Percentiles rank a stretch among this genome's conserved stretches.
Evolutionary conservation across 2,329 filamentous ascomycete genomes (phyloP).

Genomic region (Diaporthe humulicola): DNA sequence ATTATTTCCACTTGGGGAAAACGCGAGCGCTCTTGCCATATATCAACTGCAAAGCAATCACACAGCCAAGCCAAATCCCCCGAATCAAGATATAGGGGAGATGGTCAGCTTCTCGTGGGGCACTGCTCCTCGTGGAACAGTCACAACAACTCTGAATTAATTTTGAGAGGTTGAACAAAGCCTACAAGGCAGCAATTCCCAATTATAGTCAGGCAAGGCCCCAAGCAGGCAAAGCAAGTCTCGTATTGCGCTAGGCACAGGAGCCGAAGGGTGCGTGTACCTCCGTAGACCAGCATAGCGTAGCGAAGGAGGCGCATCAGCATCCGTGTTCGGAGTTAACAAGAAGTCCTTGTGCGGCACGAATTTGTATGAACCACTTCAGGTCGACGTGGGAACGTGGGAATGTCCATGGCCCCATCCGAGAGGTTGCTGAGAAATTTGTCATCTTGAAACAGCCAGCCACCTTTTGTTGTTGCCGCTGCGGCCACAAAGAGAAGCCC

Average conservation of each 20-base stretch:
- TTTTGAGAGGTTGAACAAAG: background rate
- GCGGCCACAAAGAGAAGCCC: constrained; percentile 3
- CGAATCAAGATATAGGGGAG: background rate
- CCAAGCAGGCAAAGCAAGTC: background rate
- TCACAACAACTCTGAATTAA: background rate
- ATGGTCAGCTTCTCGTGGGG: background rate
- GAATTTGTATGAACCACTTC: background rate
- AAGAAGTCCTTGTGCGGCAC: background rate
- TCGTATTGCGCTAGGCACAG: background rate
- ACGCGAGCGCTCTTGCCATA: background rate
- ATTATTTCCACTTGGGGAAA: constrained; percentile 21
- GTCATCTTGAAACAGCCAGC: constrained; percentile 29
- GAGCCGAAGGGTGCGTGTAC: background rate
- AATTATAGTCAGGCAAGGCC: background rate
- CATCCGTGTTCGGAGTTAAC: background rate
- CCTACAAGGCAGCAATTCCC: background rate
- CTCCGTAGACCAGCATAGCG: background rate
- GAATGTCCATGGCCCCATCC: background rate
- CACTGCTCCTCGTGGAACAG: background rate
- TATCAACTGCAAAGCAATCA: constrained; percentile 22
- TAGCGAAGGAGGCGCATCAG: constrained; percentile 11
- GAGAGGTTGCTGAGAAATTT: constrained; percentile 4
- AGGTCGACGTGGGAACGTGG: too few species aligned
- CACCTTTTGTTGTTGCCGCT: constrained; percentile 7
- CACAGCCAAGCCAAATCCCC: constrained; percentile 19